These are phyloP conservation scores for Populus pruinosa DNA, from an alignment of 345 rosid species.

Conservation along the genomic window DNA sequence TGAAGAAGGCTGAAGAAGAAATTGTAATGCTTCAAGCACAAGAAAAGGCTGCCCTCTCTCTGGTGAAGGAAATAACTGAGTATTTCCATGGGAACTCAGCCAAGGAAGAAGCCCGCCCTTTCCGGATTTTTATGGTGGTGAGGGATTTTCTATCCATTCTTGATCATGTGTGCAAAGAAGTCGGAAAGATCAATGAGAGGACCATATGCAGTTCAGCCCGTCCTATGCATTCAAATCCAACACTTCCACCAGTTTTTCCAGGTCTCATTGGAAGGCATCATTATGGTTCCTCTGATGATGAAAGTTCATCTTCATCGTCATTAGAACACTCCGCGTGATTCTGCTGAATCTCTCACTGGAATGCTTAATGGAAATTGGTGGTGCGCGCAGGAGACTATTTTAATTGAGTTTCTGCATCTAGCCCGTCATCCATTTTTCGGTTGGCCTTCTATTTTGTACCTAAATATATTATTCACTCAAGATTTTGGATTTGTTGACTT, in stretches of 20 bases:
- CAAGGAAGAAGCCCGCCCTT: constrained; percentile 75
- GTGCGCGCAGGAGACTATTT: background rate
- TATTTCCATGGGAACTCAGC: constrained; percentile 86
- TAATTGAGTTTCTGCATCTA: background rate
- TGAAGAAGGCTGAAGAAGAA: constrained; percentile 67
- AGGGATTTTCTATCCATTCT: constrained; percentile 82
- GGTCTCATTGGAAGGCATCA: constrained; percentile 35
- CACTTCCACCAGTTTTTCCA: constrained; percentile 45
- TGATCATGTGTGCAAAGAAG: constrained; percentile 91
- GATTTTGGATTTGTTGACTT: constrained; percentile 14
- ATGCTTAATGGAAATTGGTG: background rate
- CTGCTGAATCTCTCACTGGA: background rate
- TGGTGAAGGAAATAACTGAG: constrained; percentile 73
- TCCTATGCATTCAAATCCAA: constrained; percentile 34
- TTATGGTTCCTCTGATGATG: constrained; percentile 37
- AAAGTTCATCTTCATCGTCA: constrained; percentile 21
- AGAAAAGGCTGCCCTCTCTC: constrained; percentile 39
- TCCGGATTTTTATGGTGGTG: constrained; percentile 71
- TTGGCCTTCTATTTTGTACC: background rate
- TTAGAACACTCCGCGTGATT: background rate
- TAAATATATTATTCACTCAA: background rate
- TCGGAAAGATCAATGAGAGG: constrained; percentile 79
- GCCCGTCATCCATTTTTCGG: background rate
- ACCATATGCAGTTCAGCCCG: constrained; percentile 57
- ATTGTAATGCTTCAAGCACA: constrained; percentile 50